Evolutionary conservation across 139 green algal species (phyloP).

Genomic region (Auxenochlorella protothecoides): DNA sequence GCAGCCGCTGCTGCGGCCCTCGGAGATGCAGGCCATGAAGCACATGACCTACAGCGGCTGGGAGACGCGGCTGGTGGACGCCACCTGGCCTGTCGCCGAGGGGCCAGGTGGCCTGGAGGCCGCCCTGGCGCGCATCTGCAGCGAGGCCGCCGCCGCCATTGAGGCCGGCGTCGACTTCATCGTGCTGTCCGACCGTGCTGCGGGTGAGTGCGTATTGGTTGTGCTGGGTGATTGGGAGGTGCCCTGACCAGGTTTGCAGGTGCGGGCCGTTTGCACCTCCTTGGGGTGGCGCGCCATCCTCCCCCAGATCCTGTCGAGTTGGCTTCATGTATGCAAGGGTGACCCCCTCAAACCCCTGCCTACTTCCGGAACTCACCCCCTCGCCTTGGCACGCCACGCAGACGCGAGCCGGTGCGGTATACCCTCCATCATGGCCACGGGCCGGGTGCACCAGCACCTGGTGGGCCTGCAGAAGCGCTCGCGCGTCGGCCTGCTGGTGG

Average conservation of each 20-base stretch:
- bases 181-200: slow-evolving; percentile 58
- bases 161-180: slow-evolving; percentile 67
- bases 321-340: too few relatives aligned
- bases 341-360: too few relatives aligned
- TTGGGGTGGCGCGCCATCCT: too few relatives aligned
- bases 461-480: slow-evolving; percentile 66
- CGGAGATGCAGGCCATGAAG: slow-evolving; percentile 90
- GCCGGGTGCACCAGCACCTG: slow-evolving; percentile 97
- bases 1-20: slow-evolving; percentile 83
- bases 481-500: slow-evolving; percentile 88
- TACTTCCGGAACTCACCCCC: too few relatives aligned
- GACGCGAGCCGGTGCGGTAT: slow-evolving; percentile 53
- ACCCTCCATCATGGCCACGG: slow-evolving; percentile 80
- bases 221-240: background rate
- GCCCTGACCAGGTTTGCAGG: too few relatives aligned
- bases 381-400: too few relatives aligned
- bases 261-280: too few relatives aligned
- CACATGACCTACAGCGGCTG: slow-evolving; percentile 47
- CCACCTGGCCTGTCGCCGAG: slow-evolving; percentile 62
- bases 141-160: slow-evolving; percentile 64
- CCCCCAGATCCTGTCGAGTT: too few relatives aligned
- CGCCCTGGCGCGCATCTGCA: slow-evolving; percentile 61
- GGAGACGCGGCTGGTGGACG: slow-evolving; percentile 69
- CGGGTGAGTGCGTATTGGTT: slow-evolving; percentile 2
- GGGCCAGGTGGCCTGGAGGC: slow-evolving; percentile 56